Percentiles rank a stretch among this genome's conserved stretches.
Evolutionary conservation across 192 early-diverging fungal species (phyloP).

Genomic region (Coemansia sp.): DNA sequence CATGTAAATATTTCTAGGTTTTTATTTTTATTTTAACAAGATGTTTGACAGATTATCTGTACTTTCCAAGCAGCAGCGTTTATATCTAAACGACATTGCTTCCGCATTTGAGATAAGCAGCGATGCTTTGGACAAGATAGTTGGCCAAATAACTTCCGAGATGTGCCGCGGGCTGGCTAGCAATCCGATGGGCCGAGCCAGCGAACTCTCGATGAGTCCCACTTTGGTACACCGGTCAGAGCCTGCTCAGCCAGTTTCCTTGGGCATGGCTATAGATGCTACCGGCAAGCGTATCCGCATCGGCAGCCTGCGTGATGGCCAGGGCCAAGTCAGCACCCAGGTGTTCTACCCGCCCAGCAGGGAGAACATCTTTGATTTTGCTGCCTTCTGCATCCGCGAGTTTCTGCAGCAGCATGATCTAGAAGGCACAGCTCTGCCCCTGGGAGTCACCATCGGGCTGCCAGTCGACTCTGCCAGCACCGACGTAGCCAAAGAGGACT

Average conservation of each 20-base stretch:
- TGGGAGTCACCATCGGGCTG: constrained; percentile 93
- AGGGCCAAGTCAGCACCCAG: constrained; percentile 57
- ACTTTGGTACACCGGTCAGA: constrained; percentile 18
- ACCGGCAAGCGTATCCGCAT: constrained; percentile 83
- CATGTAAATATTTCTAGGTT: not conserved
- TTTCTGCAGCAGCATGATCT: constrained; percentile 58
- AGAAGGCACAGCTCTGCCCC: constrained; percentile 4
- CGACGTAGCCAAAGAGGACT: constrained; percentile 54
- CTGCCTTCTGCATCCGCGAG: constrained; percentile 74
- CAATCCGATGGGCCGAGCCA: constrained; percentile 64
- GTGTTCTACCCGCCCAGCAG: constrained; percentile 59
- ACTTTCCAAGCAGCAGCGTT: constrained; percentile 40
- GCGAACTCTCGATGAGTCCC: constrained; percentile 66
- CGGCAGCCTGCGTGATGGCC: constrained; percentile 66
- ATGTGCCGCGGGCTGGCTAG: constrained; percentile 53
- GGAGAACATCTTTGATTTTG: constrained; percentile 64
- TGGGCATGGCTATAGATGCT: constrained; percentile 86
- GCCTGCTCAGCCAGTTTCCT: constrained; percentile 58
- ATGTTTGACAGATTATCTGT: too few species aligned
- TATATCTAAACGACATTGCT: constrained; percentile 54
- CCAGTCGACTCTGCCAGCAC: constrained; percentile 68
- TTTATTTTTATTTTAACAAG: not conserved
- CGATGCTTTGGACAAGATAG: constrained; percentile 10
- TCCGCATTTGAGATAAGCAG: constrained; percentile 17
- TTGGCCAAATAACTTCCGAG: constrained; percentile 56